A percentile compares a stretch with the other conserved stretches of the same genome.
phyloP scores from a whole-genome alignment of 73 alveolate species.

The Effrenium voratum region DNA sequence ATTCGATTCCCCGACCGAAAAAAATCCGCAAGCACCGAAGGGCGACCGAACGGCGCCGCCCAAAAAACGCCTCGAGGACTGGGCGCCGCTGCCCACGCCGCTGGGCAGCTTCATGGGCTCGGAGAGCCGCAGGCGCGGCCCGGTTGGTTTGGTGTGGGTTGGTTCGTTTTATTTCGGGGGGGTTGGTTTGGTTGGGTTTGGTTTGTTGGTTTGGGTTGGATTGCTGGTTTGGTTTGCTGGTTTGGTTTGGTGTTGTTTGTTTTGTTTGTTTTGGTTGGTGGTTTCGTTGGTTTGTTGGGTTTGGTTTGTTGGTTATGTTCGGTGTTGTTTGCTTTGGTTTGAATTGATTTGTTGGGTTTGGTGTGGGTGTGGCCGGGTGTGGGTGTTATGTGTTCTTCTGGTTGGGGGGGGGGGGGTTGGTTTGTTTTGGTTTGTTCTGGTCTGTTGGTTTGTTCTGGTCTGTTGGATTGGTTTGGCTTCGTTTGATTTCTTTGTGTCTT shows the following conservation, averaged over 20 bases:
- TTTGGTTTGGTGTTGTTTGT: not conserved
- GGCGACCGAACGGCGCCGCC: no score
- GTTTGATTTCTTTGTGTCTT: no score
- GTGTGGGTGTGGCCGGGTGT: no score
- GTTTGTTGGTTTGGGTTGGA: not conserved
- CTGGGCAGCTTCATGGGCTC: conserved; percentile 82
- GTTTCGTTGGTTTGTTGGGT: not conserved
- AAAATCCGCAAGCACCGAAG: no score
- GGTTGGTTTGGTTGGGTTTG: not conserved
- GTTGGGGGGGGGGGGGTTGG: no score
- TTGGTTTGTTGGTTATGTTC: not conserved
- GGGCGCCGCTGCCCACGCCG: conserved; percentile 93
- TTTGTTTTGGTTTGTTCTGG: no score
- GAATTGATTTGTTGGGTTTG: no score
- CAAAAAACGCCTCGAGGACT: not conserved
- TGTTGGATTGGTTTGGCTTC: no score
- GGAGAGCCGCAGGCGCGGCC: conserved; percentile 60
- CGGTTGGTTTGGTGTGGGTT: not conserved
- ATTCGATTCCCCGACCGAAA: no score
- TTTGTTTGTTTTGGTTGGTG: not conserved
- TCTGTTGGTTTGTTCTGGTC: no score
- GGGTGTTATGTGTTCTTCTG: no score
- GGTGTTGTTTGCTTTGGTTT: no score
- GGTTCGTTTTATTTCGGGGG: not conserved
- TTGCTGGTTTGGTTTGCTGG: not conserved